Evolutionary conservation across 2,329 filamentous ascomycete species (phyloP).

Genomic region (Colletotrichum costaricense): DNA sequence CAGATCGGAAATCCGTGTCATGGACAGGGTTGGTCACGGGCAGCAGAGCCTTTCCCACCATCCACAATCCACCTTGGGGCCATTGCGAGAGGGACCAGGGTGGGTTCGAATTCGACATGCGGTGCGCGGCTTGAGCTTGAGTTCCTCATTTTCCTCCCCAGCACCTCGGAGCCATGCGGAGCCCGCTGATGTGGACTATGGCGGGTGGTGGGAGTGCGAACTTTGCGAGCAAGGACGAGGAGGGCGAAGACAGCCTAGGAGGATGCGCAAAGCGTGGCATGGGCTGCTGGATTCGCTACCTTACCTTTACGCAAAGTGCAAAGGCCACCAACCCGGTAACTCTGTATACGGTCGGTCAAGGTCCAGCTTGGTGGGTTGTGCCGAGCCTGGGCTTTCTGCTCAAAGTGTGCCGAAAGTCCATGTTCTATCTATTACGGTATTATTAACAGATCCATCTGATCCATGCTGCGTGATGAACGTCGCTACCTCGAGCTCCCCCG

Average conservation of each 20-base stretch:
- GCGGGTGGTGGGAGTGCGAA: conserved; percentile 5
- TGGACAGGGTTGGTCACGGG: conserved; percentile 9
- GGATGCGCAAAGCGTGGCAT: not conserved
- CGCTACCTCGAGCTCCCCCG: not conserved
- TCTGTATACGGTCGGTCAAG: conserved; percentile 17
- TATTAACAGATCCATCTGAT: conserved; percentile 27
- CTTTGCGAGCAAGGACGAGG: not conserved
- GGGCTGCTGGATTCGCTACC: conserved; percentile 1
- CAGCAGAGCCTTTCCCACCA: not conserved
- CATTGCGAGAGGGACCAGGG: not conserved
- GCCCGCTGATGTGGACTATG: conserved; percentile 25
- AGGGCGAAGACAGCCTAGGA: not conserved
- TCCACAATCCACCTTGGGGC: not conserved
- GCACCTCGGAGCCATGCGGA: conserved; percentile 17
- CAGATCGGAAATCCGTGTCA: not conserved
- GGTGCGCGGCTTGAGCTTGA: not conserved
- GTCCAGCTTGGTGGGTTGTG: conserved; percentile 31
- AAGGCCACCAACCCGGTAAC: conserved; percentile 6
- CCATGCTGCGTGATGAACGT: conserved; percentile 4
- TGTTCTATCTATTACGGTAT: conserved; percentile 21
- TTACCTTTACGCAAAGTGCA: conserved; percentile 5
- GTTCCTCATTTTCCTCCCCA: not conserved
- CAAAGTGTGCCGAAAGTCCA: conserved; percentile 16
- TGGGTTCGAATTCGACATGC: not conserved
- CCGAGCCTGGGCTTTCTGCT: conserved; percentile 22